phyloP scores from a whole-genome alignment of 768 basidiomycete species.

The Pholiota microspora region DNA sequence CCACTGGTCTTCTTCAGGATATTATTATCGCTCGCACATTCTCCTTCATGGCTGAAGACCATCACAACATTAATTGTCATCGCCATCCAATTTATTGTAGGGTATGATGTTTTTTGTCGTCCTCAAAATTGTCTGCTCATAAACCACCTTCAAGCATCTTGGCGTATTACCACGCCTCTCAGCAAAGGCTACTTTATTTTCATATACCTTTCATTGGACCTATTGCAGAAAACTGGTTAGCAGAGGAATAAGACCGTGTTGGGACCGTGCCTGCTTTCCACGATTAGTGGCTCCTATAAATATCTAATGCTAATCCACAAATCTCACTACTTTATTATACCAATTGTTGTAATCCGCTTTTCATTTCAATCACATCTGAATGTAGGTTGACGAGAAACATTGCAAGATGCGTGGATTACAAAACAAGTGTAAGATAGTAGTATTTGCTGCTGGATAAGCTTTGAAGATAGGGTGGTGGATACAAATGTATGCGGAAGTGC shows the following conservation, averaged over 20 bases:
- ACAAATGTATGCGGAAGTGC: constrained; percentile 29
- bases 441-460: constrained; percentile 19
- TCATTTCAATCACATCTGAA: not conserved
- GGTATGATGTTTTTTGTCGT: constrained; percentile 37
- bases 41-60: constrained; percentile 41
- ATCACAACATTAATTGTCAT: constrained; percentile 42
- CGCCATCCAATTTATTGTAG: constrained; percentile 42
- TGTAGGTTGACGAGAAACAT: constrained; percentile 3
- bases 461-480: constrained; percentile 27
- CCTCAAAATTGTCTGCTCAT: not conserved
- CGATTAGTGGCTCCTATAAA: too few relatives aligned
- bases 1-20: constrained; percentile 60
- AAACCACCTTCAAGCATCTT: constrained; percentile 31
- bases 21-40: constrained; percentile 48
- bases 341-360: not conserved
- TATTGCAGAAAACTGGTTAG: constrained; percentile 67
- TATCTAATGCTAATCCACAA: too few relatives aligned
- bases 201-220: constrained; percentile 62
- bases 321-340: not conserved
- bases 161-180: constrained; percentile 53
- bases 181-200: constrained; percentile 51
- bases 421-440: constrained; percentile 22
- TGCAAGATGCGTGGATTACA: constrained; percentile 22
- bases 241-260: constrained; percentile 7
- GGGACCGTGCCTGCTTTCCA: too few relatives aligned